Evolutionary conservation across 2,329 filamentous ascomycete genomes (phyloP), one percentile per base, ranked within the genome.

Genomic region (Bertia moriformis): DNA sequence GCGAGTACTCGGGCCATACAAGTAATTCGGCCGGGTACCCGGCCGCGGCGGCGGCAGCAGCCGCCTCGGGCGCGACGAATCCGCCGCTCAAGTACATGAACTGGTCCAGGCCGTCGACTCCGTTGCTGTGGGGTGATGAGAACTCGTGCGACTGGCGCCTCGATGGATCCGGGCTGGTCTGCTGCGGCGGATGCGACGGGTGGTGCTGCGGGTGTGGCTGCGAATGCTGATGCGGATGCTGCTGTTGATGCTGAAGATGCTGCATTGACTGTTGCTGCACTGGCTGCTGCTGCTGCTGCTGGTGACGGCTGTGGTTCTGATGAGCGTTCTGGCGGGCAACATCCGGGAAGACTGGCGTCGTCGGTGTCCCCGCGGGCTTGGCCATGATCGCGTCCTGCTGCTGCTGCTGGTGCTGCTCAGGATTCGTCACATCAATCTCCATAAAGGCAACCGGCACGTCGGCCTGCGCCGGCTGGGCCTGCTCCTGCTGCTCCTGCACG

Each of bases 11-110:
- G 3, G 56, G 50, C 64, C 64, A 68, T 17, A 57, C 45, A 19
- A n/a, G 7, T 7, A 65, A 49, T 27, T 66, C 51, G 35, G 68
- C 63, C n/a, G 61, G 57, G 46, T 66, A 66, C 29, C 49, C 52
- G 1, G 56, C 42, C 3, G 62, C 61, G 1, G 51, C 52, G 1
- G 46, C 46, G 2, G 56, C 48, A n/a, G n/a, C n/a, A n/a, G n/a
- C n/a, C n/a, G n/a, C n/a, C n/a, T n/a, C n/a, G n/a, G n/a, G n/a
- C n/a, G n/a, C n/a, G 19, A 61, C 61, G 12, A 60, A 56, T 19
- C 43, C 48, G 7, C 47, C 48, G 18, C 48, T 51, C 3, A 63
- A 49, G 3, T 55, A 54, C 49, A 65, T 59, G 38, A 65, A 61
- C 13, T 66, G 63, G 18, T 66, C 60, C 15, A 67, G 44, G 2